A percentile compares a stretch with the other conserved stretches of the same genome.
These are phyloP conservation scores for Paraleonurus japonicus DNA, from an alignment of 257 asterid genomes.

Conservation along the genomic window DNA sequence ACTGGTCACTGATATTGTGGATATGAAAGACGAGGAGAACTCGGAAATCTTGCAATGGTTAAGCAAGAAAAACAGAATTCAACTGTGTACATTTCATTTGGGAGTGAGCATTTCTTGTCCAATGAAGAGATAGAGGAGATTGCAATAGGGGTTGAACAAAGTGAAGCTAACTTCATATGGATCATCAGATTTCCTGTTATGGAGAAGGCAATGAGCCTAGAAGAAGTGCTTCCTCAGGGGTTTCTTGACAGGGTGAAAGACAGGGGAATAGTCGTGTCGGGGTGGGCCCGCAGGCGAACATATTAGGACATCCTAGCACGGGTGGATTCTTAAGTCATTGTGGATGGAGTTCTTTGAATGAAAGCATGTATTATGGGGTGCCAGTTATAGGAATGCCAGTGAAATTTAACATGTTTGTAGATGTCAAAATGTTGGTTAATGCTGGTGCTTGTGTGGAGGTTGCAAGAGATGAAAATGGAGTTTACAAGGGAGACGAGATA, in stretches of 20 bases:
- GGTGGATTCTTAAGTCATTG: slow-evolving; percentile 47
- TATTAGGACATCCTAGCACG: slow-evolving; percentile 32
- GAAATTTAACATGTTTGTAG: slow-evolving; percentile 21
- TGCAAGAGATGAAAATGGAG: slow-evolving; percentile 22
- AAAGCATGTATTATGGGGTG: slow-evolving; percentile 37
- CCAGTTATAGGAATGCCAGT: slow-evolving; percentile 41
- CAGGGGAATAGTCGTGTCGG: slow-evolving; percentile 28
- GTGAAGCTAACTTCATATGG: slow-evolving; percentile 32
- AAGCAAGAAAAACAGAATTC: slow-evolving; percentile 22
- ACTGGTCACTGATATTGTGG: not conserved
- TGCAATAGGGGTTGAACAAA: slow-evolving; percentile 26
- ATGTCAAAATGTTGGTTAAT: slow-evolving; percentile 24
- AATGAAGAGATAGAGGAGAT: slow-evolving; percentile 23
- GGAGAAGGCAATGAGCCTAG: not conserved
- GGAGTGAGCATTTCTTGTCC: slow-evolving; percentile 33
- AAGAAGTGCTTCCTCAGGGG: slow-evolving; percentile 32
- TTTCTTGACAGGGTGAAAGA: slow-evolving; percentile 37
- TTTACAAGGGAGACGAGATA: slow-evolving; percentile 24
- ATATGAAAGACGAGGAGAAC: not conserved
- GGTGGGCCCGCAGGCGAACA: slow-evolving; percentile 42
- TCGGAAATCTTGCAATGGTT: slow-evolving; percentile 31
- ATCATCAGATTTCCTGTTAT: slow-evolving; percentile 27
- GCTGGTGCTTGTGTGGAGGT: slow-evolving; percentile 38
- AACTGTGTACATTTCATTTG: slow-evolving; percentile 32
- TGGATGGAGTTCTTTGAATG: slow-evolving; percentile 41